Percentiles rank a stretch among this genome's conserved stretches.
Evolutionary conservation across 139 green algal genomes (phyloP).

Genomic region (Chlorella sp.): DNA sequence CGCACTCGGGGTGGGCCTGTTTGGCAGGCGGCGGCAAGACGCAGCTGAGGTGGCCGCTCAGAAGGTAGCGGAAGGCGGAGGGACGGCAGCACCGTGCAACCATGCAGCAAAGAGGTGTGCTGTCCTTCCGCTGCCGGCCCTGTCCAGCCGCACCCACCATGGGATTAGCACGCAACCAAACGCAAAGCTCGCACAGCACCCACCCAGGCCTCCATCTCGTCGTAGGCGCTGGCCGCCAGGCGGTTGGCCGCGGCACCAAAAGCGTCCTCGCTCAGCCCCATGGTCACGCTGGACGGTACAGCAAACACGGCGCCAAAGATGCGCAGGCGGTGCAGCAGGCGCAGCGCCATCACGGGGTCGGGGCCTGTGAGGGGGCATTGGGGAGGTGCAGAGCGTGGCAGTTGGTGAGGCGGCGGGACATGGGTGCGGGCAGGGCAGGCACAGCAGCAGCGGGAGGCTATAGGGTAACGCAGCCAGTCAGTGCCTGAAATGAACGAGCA

Average conservation of each 20-base stretch:
- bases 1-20: not conserved
- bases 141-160: no score
- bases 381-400: not conserved
- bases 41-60: no score
- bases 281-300: conserved; percentile 35
- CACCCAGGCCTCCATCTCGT: conserved; percentile 36
- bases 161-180: no score
- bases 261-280: conserved; percentile 20
- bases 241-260: not conserved
- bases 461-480: not conserved
- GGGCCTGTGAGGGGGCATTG: conserved; percentile 52
- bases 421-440: not conserved
- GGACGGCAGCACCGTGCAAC: no score
- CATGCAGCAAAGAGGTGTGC: no score
- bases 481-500: not conserved
- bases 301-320: conserved; percentile 82
- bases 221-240: not conserved
- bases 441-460: not conserved
- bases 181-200: not conserved
- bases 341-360: conserved; percentile 66
- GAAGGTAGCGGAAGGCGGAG: no score
- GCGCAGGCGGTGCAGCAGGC: conserved; percentile 68
- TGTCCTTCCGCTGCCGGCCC: not conserved
- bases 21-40: no score
- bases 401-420: not conserved